A percentile compares a stretch with the other conserved stretches of the same genome.
These are phyloP conservation scores for Cyclaneusma minus DNA, from an alignment of 2,329 filamentous ascomycete species.

Conservation along the genomic window DNA sequence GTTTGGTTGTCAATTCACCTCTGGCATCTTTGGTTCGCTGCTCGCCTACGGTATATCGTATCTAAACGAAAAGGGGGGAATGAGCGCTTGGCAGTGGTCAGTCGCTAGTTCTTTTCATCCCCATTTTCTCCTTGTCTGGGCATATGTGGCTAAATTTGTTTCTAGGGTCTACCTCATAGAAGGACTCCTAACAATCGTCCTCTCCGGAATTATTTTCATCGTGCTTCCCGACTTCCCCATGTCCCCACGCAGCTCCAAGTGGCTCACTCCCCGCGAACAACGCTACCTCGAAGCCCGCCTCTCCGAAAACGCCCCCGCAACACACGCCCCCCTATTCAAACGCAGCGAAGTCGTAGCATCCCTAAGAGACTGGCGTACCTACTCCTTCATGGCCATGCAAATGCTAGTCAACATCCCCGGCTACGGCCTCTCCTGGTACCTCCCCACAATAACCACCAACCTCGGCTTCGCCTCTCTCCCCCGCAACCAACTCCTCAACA, in stretches of 20 bases:
- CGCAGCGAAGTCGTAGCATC: slow-evolving; percentile 20
- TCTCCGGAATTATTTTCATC: slow-evolving; percentile 21
- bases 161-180: slow-evolving; percentile 26
- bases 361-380: slow-evolving; percentile 20
- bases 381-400: slow-evolving; percentile 22
- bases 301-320: slow-evolving; percentile 22
- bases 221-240: slow-evolving; percentile 29
- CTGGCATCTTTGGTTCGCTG: slow-evolving; percentile 23
- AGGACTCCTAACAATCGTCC: slow-evolving; percentile 25
- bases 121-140: slow-evolving; percentile 21
- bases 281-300: slow-evolving; percentile 23
- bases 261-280: slow-evolving; percentile 23
- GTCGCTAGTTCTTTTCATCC: slow-evolving; percentile 42
- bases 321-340: slow-evolving; percentile 21
- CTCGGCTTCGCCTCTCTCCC: slow-evolving; percentile 26
- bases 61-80: slow-evolving; percentile 24
- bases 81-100: slow-evolving; percentile 41
- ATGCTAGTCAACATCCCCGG: slow-evolving; percentile 24
- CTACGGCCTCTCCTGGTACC: slow-evolving; percentile 25
- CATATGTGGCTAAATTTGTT: slow-evolving; percentile 4
- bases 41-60: slow-evolving; percentile 33
- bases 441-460: slow-evolving; percentile 25
- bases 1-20: slow-evolving; percentile 23
- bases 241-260: slow-evolving; percentile 19
- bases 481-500: slow-evolving; percentile 27